Evolutionary conservation across 1,284 basidiomycete species (phyloP).

Genomic region (Cutaneotrichosporon mucoides): DNA sequence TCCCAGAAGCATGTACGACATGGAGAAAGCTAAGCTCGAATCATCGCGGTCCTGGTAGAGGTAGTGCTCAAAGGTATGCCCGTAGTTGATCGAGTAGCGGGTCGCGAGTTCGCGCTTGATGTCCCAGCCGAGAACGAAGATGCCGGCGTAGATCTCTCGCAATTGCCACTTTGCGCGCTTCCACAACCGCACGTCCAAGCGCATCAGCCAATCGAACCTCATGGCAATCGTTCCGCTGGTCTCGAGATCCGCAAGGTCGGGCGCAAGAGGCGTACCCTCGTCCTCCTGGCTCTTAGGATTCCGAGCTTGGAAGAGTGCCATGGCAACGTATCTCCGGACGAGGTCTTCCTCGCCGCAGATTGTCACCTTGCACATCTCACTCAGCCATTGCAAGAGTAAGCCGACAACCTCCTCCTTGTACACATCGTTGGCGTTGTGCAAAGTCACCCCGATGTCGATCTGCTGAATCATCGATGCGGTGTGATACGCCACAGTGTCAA

Average conservation of each 20-base stretch:
- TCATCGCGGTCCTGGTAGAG: slow-evolving; percentile 89
- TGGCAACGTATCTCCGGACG: slow-evolving; percentile 55
- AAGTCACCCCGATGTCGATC: slow-evolving; percentile 88
- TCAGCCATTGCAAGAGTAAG: slow-evolving; percentile 78
- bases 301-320: slow-evolving; percentile 25
- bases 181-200: slow-evolving; percentile 45
- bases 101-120: slow-evolving; percentile 54
- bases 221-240: not conserved
- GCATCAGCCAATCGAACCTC: slow-evolving; percentile 44
- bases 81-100: slow-evolving; percentile 79
- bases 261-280: slow-evolving; percentile 15
- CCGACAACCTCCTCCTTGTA: slow-evolving; percentile 83
- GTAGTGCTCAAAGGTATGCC: slow-evolving; percentile 81
- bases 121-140: slow-evolving; percentile 28
- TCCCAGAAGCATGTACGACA: slow-evolving; percentile 84
- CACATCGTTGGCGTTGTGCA: slow-evolving; percentile 80
- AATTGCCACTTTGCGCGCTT: slow-evolving; percentile 41
- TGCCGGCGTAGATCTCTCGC: slow-evolving; percentile 38
- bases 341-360: slow-evolving; percentile 58
- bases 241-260: slow-evolving; percentile 14
- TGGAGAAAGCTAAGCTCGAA: slow-evolving; percentile 79
- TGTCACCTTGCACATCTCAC: slow-evolving; percentile 68
- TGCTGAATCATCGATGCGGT: slow-evolving; percentile 74
- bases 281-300: not conserved
- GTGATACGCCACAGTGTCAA: slow-evolving; percentile 66